A percentile compares a stretch with the other conserved stretches of the same genome.
These are phyloP conservation scores for Microglena sp. DNA, from an alignment of 139 green algal species.

Conservation along the genomic window DNA sequence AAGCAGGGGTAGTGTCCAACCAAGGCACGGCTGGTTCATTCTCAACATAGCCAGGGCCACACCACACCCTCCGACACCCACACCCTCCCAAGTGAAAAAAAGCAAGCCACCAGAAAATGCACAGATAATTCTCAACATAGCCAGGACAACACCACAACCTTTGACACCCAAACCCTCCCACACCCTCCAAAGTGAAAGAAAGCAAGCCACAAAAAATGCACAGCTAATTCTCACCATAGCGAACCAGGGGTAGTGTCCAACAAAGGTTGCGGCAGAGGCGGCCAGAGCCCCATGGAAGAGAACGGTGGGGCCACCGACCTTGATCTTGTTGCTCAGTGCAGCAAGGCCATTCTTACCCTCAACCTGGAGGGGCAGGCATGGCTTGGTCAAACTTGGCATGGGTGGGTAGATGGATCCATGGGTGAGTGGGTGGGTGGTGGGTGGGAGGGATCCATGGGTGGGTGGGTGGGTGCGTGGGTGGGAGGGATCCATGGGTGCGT, in stretches of 20 bases:
- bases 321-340: slow-evolving; percentile 60
- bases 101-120: too few species aligned
- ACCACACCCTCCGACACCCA: too few species aligned
- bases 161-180: too few species aligned
- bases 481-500: not conserved
- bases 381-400: not conserved
- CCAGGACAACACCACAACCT: not conserved
- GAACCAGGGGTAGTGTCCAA: slow-evolving; percentile 90
- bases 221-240: too few species aligned
- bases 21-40: not conserved
- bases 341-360: slow-evolving; percentile 60
- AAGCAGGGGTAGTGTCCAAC: too few species aligned
- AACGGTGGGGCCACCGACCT: slow-evolving; percentile 56
- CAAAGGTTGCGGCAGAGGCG: slow-evolving; percentile 72
- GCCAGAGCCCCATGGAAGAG: slow-evolving; percentile 80
- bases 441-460: not conserved
- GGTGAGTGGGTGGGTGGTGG: not conserved
- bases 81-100: not conserved
- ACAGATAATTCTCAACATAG: not conserved
- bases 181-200: not conserved
- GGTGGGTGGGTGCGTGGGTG: not conserved
- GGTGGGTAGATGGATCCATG: not conserved
- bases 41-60: too few species aligned
- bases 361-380: slow-evolving; percentile 47
- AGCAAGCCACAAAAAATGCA: slow-evolving; percentile 1